These are phyloP conservation scores for Fistulifera solaris DNA, from an alignment of 108 stramenopile species.

Conservation along the genomic window DNA sequence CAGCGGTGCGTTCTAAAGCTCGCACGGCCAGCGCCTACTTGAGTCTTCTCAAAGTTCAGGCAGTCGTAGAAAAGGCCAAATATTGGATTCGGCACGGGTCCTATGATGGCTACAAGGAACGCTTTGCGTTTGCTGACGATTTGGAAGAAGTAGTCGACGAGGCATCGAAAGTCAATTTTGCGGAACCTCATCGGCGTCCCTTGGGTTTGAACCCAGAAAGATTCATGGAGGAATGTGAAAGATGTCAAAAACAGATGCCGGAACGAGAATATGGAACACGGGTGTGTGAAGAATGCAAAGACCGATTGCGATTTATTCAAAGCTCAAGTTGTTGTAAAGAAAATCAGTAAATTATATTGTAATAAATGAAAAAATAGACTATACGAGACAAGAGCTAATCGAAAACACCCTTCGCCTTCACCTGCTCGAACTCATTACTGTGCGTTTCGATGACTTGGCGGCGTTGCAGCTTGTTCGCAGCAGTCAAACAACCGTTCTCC, in stretches of 20 bases:
- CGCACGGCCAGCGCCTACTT: background rate
- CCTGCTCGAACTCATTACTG: constrained; percentile 49
- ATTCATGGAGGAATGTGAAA: background rate
- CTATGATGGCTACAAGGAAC: constrained; percentile 3
- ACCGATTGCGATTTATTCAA: too few relatives aligned
- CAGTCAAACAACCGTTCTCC: constrained; percentile 82
- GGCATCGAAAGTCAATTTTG: background rate
- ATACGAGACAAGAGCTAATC: background rate
- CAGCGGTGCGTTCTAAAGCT: background rate
- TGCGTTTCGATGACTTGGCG: constrained; percentile 59
- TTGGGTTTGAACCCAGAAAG: constrained; percentile 9
- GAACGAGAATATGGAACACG: background rate
- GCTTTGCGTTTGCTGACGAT: constrained; percentile 1
- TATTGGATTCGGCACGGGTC: constrained; percentile 4
- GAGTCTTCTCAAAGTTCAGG: background rate
- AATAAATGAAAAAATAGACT: too few relatives aligned
- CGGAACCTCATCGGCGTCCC: constrained; percentile 3
- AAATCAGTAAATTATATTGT: too few relatives aligned
- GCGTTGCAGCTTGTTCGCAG: constrained; percentile 82
- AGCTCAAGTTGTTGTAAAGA: too few relatives aligned
- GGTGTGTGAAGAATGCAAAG: background rate
- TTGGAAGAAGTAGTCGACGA: background rate
- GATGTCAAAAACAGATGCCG: background rate
- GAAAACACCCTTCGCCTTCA: constrained; percentile 67
- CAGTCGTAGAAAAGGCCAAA: background rate